Conservation (phyloP, 495 filamentous ascomycete genomes). For the Penicillium maclennaniae region DNA sequence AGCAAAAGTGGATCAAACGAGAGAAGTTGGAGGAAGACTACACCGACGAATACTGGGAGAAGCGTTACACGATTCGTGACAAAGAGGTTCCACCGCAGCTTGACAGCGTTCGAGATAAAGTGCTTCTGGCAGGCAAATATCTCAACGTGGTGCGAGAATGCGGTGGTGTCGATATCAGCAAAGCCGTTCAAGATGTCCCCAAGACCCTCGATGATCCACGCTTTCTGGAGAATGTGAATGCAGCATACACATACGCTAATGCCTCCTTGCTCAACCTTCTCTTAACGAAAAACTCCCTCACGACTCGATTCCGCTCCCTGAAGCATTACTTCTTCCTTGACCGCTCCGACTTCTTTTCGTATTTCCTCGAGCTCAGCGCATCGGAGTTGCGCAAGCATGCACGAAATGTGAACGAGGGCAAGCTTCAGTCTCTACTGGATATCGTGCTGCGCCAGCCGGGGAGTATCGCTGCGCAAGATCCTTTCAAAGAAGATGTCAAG, state of each 20-base stretch:
- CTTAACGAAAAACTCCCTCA: slow-evolving; percentile 86
- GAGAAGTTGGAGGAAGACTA: slow-evolving; percentile 93
- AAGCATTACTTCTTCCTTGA: slow-evolving; percentile 99
- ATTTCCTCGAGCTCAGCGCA: slow-evolving; percentile 86
- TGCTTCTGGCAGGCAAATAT: slow-evolving; percentile 93
- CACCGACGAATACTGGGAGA: slow-evolving; percentile 98
- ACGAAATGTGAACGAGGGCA: slow-evolving; percentile 81
- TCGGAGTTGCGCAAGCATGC: slow-evolving; percentile 87
- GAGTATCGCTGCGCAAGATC: slow-evolving; percentile 87
- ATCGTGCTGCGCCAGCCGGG: slow-evolving; percentile 92
- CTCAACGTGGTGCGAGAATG: slow-evolving; percentile 97
- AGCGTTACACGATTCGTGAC: slow-evolving; percentile 89
- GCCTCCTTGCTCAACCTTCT: slow-evolving; percentile 87
- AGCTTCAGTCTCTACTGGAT: slow-evolving; percentile 90
- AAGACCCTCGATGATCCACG: slow-evolving; percentile 83
- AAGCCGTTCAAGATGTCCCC: slow-evolving; percentile 82
- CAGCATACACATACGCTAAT: slow-evolving; percentile 92
- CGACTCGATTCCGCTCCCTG: slow-evolving; percentile 76
- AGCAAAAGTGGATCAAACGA: slow-evolving; percentile 90
- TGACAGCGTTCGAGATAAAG: slow-evolving; percentile 87
- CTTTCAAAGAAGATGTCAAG: slow-evolving; percentile 97
- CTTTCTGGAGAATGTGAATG: slow-evolving; percentile 93
- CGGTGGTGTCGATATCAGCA: slow-evolving; percentile 90
- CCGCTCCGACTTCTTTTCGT: slow-evolving; percentile 94
- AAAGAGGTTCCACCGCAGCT: slow-evolving; percentile 90